Evolutionary conservation across 257 asterid genomes (phyloP), one percentile per base, ranked within the genome.

Genomic region (Plantago ovata): DNA sequence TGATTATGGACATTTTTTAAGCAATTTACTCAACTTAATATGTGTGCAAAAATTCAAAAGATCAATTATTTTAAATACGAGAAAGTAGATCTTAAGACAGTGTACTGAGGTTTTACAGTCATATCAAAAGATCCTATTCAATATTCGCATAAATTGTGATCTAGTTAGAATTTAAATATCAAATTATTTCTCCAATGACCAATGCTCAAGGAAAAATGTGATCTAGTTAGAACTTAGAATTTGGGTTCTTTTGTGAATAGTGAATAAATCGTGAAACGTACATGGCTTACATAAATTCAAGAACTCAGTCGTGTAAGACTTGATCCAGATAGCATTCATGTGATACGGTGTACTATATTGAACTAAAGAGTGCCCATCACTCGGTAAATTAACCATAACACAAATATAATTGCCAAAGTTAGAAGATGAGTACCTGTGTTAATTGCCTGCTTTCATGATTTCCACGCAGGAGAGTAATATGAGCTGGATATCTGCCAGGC

Each of bases 371-470:
- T 6, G 52, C 8, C 52, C 15, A 46, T 15, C 22, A 10, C 52
- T 48, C 54, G 19, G 55, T 33, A 49, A 49, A 33, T 49, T 10
- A 20, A 15, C 7, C 36, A 15, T 38, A 14, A 38, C 9, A 24
- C 1, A 49, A 57, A 33, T 45, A 42, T 14, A 15, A 48, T 13
- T 11, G n/a, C 24, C 15, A 13, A 52, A 18, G 41, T 60, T 19
- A 15, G 66, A 20, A 53, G 16, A 60, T 51, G 38, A 38, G 69
- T 66, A 92, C 98, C 94, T 92, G 98, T 20, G 97, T 92, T 55
- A 92, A 70, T 67, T 92, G 97, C 77, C 97, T 74, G 87, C 98
- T 92, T 67, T 92, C 98, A 62, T 92, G 98, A 76, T 92, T 92
- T 62, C 98, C 98, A 52, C 97, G 98, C 32, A 92, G 83, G 60